Conservation (phyloP, 2,329 filamentous ascomycete species). For the Ascosphaera apis region DNA sequence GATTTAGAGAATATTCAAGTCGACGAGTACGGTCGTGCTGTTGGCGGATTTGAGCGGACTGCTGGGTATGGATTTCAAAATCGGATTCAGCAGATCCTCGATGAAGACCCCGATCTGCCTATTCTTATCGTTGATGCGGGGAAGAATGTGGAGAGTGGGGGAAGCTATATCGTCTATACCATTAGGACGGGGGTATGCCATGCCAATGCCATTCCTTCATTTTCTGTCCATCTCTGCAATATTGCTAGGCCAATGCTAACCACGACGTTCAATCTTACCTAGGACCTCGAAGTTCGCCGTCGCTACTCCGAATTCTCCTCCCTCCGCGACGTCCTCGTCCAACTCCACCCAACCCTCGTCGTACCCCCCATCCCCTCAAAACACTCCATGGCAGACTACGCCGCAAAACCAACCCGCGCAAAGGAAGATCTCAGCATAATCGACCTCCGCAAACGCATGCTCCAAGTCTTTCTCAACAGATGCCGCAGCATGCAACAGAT, state of each 20-base stretch:
- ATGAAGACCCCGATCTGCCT: slow-evolving; percentile 74
- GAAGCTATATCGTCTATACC: slow-evolving; percentile 89
- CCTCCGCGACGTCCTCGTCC: slow-evolving; percentile 65
- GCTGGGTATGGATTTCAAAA: slow-evolving; percentile 84
- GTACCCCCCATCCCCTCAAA: slow-evolving; percentile 97
- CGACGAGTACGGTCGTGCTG: slow-evolving; percentile 24
- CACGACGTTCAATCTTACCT: too few species aligned
- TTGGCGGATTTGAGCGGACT: slow-evolving; percentile 25
- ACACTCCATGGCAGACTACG: slow-evolving; percentile 96
- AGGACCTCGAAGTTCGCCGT: slow-evolving; percentile 88
- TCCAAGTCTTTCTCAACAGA: slow-evolving; percentile 82
- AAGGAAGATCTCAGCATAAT: slow-evolving; percentile 97
- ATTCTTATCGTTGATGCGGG: slow-evolving; percentile 88
- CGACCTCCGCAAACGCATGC: slow-evolving; percentile 86
- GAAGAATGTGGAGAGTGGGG: slow-evolving; percentile 80
- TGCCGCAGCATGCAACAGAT: slow-evolving; percentile 86
- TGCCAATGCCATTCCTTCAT: slow-evolving; percentile 2
- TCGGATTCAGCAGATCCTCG: slow-evolving; percentile 89
- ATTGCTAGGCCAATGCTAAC: slow-evolving; percentile 3
- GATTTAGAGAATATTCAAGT: not conserved
- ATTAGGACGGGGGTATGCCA: slow-evolving; percentile 67
- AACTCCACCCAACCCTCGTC: slow-evolving; percentile 81
- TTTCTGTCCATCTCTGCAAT: not conserved
- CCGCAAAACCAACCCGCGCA: slow-evolving; percentile 88
- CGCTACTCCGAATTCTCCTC: slow-evolving; percentile 95